Conservation (phyloP, 2,329 filamentous ascomycete genomes). For the Ophiostoma angusticollis region DNA sequence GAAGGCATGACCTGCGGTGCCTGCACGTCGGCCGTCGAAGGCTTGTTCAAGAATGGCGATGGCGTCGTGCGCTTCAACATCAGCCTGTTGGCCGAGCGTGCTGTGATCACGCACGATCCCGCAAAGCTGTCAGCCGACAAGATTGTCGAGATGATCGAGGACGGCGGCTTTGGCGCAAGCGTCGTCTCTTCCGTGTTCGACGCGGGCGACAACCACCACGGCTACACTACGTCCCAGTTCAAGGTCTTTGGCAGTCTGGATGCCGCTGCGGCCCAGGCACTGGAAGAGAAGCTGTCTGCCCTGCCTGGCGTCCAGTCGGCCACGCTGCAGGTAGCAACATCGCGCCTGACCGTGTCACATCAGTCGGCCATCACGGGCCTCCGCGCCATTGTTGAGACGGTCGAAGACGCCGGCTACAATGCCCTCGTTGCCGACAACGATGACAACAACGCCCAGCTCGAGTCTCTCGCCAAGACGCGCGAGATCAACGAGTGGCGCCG, state of each 20-base stretch:
- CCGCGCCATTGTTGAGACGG: conserved; percentile 64
- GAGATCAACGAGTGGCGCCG: conserved; percentile 89
- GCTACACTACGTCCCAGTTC: conserved; percentile 55
- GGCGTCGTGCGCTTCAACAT: conserved; percentile 88
- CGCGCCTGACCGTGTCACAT: conserved; percentile 61
- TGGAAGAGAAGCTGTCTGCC: conserved; percentile 55
- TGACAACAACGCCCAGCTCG: conserved; percentile 92
- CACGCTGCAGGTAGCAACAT: conserved; percentile 58
- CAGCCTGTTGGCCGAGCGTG: conserved; percentile 82
- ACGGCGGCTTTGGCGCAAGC: conserved; percentile 75
- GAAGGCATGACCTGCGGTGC: conserved; percentile 97
- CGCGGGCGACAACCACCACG: conserved; percentile 37
- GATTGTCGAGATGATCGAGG: conserved; percentile 74
- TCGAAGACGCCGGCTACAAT: conserved; percentile 77
- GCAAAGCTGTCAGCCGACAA: conserved; percentile 56
- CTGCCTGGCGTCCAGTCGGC: conserved; percentile 63
- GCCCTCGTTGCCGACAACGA: conserved; percentile 82
- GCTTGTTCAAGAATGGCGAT: conserved; percentile 62
- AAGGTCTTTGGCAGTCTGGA: conserved; percentile 73
- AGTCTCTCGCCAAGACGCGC: conserved; percentile 89
- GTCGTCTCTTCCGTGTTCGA: conserved; percentile 65
- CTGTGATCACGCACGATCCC: conserved; percentile 74
- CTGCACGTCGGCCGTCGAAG: conserved; percentile 84
- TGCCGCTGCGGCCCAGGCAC: conserved; percentile 53
- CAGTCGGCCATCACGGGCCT: conserved; percentile 62